These are phyloP conservation scores for Poteriospumella lacustris DNA, from an alignment of 108 stramenopile genomes.

Conservation along the genomic window DNA sequence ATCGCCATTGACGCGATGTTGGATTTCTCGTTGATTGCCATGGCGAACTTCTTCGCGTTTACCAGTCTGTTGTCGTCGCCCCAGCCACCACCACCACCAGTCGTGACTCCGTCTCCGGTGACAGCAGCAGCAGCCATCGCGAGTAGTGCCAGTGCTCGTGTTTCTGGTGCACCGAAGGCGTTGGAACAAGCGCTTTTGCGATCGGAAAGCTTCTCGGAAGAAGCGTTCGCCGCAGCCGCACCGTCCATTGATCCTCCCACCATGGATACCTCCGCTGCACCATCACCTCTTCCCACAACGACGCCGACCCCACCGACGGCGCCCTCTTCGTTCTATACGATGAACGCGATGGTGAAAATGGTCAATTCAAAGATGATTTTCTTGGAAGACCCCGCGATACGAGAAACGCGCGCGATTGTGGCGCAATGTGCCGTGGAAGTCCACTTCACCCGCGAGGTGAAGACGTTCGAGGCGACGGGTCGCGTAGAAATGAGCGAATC, in stretches of 20 bases:
- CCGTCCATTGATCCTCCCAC: no score
- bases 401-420: conserved; percentile 11
- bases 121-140: neutral
- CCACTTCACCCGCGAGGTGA: conserved; percentile 5
- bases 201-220: no score
- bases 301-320: no score
- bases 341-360: conserved; percentile 12
- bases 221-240: no score
- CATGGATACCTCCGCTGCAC: neutral
- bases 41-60: neutral
- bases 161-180: no score
- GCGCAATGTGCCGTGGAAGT: neutral
- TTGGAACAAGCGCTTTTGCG: no score
- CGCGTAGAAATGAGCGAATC: conserved; percentile 2
- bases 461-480: neutral
- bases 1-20: conserved; percentile 4
- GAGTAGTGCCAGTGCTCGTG: neutral
- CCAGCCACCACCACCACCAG: neutral
- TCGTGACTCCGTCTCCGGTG: neutral
- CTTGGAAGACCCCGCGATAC: conserved; percentile 13
- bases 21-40: neutral
- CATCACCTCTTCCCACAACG: no score
- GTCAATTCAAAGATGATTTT: conserved; percentile 12
- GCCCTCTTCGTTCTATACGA: no score
- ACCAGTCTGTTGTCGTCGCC: neutral